Conservation (phyloP, 306 rosid species). For the Canavalia gladiata region DNA sequence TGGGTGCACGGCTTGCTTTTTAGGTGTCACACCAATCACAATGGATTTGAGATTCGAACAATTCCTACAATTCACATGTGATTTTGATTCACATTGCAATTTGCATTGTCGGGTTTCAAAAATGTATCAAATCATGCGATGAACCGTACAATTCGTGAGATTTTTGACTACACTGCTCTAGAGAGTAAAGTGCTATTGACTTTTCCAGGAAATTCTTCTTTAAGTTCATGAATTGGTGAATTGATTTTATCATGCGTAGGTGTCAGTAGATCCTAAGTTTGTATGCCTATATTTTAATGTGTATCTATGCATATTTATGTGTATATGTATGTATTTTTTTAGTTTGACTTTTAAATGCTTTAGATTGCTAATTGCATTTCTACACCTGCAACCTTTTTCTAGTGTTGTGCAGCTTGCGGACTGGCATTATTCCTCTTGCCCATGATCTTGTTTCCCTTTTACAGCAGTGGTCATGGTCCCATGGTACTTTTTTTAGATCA, state of each 20-base stretch:
- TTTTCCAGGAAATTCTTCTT: not conserved
- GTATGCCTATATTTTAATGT: not conserved
- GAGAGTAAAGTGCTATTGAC: not conserved
- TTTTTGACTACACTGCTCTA: not conserved
- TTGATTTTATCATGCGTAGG: not conserved
- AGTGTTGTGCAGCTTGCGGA: slow-evolving; percentile 87
- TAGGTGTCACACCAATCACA: too few species aligned
- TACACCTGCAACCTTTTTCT: slow-evolving; percentile 43
- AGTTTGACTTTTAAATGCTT: slow-evolving; percentile 16
- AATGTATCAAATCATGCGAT: too few species aligned
- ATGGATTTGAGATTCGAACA: too few species aligned
- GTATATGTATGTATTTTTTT: not conserved
- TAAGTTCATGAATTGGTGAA: not conserved
- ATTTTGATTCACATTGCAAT: too few species aligned
- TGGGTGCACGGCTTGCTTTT: too few species aligned
- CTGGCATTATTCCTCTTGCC: slow-evolving; percentile 78
- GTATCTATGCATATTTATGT: not conserved
- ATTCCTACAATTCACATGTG: too few species aligned
- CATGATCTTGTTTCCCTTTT: slow-evolving; percentile 76
- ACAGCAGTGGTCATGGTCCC: slow-evolving; percentile 63
- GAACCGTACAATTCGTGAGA: too few species aligned
- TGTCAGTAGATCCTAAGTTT: slow-evolving; percentile 23
- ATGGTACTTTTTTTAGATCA: slow-evolving; percentile 60
- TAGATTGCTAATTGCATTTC: slow-evolving; percentile 39
- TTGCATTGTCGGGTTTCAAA: too few species aligned